Percentiles rank a stretch among this genome's conserved stretches.
Conservation (phyloP, 495 filamentous ascomycete species). For the Jackrogersella minutella region DNA sequence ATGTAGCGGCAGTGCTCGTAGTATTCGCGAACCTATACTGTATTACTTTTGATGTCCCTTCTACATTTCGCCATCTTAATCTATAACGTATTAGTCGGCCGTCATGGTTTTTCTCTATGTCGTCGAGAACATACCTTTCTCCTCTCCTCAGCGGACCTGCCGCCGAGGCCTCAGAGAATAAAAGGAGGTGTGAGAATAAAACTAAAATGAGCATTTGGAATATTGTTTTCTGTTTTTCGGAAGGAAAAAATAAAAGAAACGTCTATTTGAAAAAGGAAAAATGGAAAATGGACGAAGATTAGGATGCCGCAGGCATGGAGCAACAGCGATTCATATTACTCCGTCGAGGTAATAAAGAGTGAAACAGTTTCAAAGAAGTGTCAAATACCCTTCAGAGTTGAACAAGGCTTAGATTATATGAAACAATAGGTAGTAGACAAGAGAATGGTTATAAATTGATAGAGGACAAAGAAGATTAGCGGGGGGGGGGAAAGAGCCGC, state of each 20-base stretch:
- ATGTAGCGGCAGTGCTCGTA: conserved; percentile 15
- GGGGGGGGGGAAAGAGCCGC: conserved; percentile 34
- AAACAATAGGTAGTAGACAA: conserved; percentile 18
- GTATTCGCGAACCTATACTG: conserved; percentile 37
- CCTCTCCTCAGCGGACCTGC: conserved; percentile 44
- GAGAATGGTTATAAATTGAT: conserved; percentile 16
- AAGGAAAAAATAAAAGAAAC: conserved; percentile 11
- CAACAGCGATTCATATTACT: conserved; percentile 40
- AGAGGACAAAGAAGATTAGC: conserved; percentile 33
- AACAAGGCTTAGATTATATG: conserved; percentile 25
- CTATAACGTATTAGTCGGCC: conserved; percentile 32
- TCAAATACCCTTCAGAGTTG: conserved; percentile 13
- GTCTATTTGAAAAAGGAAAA: conserved; percentile 12
- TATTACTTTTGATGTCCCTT: conserved; percentile 21
- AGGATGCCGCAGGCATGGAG: conserved; percentile 23
- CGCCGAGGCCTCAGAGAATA: conserved; percentile 44
- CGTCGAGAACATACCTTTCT: conserved; percentile 37
- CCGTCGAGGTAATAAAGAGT: conserved; percentile 36
- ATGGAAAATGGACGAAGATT: conserved; percentile 24
- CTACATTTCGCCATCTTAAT: conserved; percentile 26
- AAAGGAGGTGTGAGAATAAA: conserved; percentile 42
- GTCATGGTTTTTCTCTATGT: neutral
- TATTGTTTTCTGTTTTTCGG: conserved; percentile 6
- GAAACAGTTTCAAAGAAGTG: conserved; percentile 22
- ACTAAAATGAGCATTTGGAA: conserved; percentile 40